Percentiles rank a stretch among this genome's conserved stretches.
phyloP scores from a whole-genome alignment of 176 grass and related monocot species.

The Oryza coarctata region DNA sequence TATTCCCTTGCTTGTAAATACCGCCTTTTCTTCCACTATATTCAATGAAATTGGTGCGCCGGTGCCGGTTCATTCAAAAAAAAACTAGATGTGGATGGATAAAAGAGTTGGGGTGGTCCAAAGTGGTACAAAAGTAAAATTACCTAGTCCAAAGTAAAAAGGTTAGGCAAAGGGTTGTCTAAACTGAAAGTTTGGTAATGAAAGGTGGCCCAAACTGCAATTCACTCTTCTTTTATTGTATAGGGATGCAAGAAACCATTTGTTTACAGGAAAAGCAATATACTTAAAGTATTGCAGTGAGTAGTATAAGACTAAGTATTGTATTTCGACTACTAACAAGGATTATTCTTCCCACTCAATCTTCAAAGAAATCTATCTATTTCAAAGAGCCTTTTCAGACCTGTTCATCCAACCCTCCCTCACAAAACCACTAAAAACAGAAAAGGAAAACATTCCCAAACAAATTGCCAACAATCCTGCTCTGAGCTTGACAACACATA shows the following conservation, averaged over 20 bases:
- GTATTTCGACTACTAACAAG: slow-evolving; percentile 13
- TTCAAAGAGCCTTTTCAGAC: neutral
- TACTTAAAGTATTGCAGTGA: neutral
- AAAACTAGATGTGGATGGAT: too few species aligned
- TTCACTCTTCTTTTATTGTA: too few species aligned
- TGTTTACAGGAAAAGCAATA: neutral
- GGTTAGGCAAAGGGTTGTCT: too few species aligned
- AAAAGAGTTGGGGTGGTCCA: too few species aligned
- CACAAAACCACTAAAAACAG: neutral
- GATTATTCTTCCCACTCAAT: neutral
- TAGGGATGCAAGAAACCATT: neutral
- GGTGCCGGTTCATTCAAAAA: too few species aligned
- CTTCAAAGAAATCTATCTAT: slow-evolving; percentile 8
- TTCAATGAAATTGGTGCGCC: too few species aligned
- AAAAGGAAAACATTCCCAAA: neutral
- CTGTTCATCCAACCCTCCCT: neutral
- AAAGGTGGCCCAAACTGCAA: too few species aligned
- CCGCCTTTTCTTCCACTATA: too few species aligned
- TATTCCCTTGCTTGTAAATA: too few species aligned
- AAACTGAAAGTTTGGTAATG: too few species aligned
- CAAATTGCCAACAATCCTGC: neutral
- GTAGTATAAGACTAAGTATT: neutral
- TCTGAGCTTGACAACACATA: neutral
- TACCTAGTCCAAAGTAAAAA: too few species aligned
- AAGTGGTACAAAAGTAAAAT: too few species aligned